These are phyloP conservation scores for Aspergillus hiratsukae DNA, from an alignment of 2,329 filamentous ascomycete species.

Conservation along the genomic window DNA sequence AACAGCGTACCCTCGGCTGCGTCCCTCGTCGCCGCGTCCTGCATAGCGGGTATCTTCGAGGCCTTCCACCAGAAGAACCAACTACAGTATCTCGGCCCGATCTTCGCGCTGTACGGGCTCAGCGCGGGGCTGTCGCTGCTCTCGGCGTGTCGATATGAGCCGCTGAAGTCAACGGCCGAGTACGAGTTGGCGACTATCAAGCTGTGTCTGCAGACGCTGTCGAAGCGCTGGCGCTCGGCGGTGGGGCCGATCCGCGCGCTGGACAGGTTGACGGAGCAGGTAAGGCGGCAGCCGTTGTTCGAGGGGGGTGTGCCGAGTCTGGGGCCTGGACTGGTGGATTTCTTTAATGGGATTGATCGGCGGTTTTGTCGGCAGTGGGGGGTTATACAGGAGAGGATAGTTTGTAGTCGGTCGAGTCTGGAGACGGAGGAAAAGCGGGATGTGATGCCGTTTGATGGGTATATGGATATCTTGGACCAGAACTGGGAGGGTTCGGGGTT, in stretches of 20 bases:
- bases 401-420: background rate
- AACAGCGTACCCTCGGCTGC: slow-evolving; percentile 31
- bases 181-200: slow-evolving; percentile 23
- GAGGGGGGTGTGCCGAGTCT: slow-evolving; percentile 8
- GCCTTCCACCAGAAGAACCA: slow-evolving; percentile 40
- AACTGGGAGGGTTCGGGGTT: slow-evolving; percentile 24
- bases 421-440: background rate
- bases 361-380: background rate
- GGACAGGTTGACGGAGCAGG: slow-evolving; percentile 22
- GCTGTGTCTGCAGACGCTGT: slow-evolving; percentile 24
- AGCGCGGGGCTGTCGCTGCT: slow-evolving; percentile 38
- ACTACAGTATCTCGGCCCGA: slow-evolving; percentile 37
- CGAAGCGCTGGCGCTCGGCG: slow-evolving; percentile 23
- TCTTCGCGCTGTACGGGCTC: slow-evolving; percentile 41
- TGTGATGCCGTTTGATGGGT: slow-evolving; percentile 14
- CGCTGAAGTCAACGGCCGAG: slow-evolving; percentile 23
- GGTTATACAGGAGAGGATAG: background rate
- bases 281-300: slow-evolving; percentile 17
- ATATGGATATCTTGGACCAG: slow-evolving; percentile 16
- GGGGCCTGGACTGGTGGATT: background rate
- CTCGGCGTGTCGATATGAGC: slow-evolving; percentile 34
- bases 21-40: slow-evolving; percentile 39
- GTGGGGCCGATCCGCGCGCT: slow-evolving; percentile 16
- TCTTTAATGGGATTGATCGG: background rate
- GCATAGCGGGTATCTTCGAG: slow-evolving; percentile 40